Conservation (phyloP, 371 early-diverging fungal species). For the Mortierella sp. region DNA sequence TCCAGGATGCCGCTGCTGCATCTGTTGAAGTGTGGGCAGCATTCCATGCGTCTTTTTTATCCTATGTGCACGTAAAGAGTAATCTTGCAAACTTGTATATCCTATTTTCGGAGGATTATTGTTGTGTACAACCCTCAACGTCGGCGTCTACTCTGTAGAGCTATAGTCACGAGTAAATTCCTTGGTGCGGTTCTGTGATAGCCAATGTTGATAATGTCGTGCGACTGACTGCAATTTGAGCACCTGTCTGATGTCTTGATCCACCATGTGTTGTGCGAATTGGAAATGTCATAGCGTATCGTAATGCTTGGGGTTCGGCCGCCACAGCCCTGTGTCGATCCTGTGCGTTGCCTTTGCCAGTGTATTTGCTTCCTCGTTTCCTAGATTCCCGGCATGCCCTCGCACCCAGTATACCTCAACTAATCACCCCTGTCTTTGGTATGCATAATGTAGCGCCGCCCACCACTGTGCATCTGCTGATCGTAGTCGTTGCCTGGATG, state of each 20-base stretch:
- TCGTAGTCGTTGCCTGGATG: background rate
- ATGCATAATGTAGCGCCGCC: background rate
- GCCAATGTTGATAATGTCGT: too few relatives aligned
- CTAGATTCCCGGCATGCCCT: background rate
- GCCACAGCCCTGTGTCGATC: background rate
- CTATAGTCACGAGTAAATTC: too few relatives aligned
- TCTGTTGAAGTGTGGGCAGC: background rate
- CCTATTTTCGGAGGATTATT: background rate
- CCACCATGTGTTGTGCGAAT: too few relatives aligned
- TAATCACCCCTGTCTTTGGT: background rate
- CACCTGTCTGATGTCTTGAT: too few relatives aligned
- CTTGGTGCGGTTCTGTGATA: too few relatives aligned
- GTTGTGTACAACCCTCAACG: background rate
- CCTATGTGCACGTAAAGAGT: background rate
- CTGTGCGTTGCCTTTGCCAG: background rate
- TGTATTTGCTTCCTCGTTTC: background rate
- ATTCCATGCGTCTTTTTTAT: background rate
- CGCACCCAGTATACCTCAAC: background rate
- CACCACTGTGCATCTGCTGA: constrained; percentile 13
- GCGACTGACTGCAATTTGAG: too few relatives aligned
- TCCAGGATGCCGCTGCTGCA: background rate
- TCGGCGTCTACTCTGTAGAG: too few relatives aligned
- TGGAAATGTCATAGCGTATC: background rate
- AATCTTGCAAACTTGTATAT: background rate
- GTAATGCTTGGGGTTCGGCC: background rate